These are phyloP conservation scores for Agrocybe chaxingu DNA, from an alignment of 768 basidiomycete species.

Conservation along the genomic window DNA sequence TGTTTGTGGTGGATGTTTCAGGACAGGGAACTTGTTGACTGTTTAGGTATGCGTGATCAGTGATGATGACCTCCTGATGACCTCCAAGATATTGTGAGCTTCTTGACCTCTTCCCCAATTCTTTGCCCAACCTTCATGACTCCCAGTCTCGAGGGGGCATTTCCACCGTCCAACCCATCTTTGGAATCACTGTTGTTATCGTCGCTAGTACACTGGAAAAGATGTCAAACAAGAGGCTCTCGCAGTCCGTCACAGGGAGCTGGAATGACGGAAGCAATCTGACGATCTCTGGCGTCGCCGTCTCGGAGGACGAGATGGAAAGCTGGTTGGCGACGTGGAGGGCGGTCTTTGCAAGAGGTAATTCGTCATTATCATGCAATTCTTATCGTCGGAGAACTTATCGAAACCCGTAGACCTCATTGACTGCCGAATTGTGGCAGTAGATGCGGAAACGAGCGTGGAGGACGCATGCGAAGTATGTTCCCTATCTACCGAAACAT, in stretches of 20 bases:
- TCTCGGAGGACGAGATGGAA: constrained; percentile 29
- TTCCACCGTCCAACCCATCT: no score
- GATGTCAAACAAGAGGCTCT: constrained; percentile 37
- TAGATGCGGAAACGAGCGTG: constrained; percentile 71
- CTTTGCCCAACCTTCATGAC: no score
- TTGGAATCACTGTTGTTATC: no score
- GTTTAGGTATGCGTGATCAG: no score
- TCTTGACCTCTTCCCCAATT: no score
- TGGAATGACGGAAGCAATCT: constrained; percentile 24
- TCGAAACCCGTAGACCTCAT: constrained; percentile 51
- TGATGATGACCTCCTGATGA: no score
- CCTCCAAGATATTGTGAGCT: no score
- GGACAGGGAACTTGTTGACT: no score
- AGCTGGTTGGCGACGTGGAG: constrained; percentile 62
- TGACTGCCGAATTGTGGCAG: constrained; percentile 60
- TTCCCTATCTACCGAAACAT: constrained; percentile 3
- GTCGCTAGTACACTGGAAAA: not conserved
- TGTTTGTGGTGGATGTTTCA: no score
- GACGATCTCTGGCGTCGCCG: constrained; percentile 17
- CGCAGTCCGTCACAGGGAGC: constrained; percentile 32
- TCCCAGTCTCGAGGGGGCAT: no score
- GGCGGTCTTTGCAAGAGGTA: constrained; percentile 55
- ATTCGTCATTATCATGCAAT: constrained; percentile 1
- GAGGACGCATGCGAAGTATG: constrained; percentile 81
- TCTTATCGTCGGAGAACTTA: no score